Base-by-base conservation (phyloP, 1,139 yeast genomes). In the Saccharomycopsis crataegensis region DNA sequence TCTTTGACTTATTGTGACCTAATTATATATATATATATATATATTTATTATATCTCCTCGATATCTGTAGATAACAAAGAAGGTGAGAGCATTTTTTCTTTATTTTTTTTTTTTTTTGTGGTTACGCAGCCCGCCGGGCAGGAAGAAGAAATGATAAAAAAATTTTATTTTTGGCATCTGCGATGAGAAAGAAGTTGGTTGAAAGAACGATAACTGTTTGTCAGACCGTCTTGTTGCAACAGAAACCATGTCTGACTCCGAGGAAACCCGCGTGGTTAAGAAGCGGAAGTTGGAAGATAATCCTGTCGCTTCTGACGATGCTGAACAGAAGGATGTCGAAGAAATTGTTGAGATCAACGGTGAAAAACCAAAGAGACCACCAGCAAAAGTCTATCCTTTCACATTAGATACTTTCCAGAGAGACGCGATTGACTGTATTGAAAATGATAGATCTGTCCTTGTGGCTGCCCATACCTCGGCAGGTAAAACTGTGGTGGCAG, bases 401-500 rank as follows among this genome's bases (percentile, higher is more conserved):
- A 80, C 82, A 2, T 77, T 93, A 59, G 99, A 93, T 75, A 96
- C 96, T 40, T 93, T 93, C 74, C 99, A 93, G 70, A 95, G 93
- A 60, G 93, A 96, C 43, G 90, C 99, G 8, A 83, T 93, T 55
- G 89, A 95, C 44, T 93, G 96, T 69, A 86, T 93, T 59, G 98
- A 93, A 66, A 79, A 96, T 64, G 83, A 86, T 59, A 98, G 93
- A 67, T 86, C 96, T n/a, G 99, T 93, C 8, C 77, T 93, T 62
- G 98, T 93, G 2, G 91, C 98, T 31, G 99, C 99, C 0, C 99
- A 93, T 65, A 91, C 99, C 0, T 91, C 98, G 36, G 99, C 99
- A 7, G 99, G 99, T 72, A 93, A 93, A 67, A 93, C 99, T 0
- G 99, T 94, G 48, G 99, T 93, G 51, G 99, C 99, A 0, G 99